Percentiles rank a stretch among this genome's conserved stretches.
Conservation (phyloP, 139 green algal genomes). For the Chlamydomonas sphaeroides region DNA sequence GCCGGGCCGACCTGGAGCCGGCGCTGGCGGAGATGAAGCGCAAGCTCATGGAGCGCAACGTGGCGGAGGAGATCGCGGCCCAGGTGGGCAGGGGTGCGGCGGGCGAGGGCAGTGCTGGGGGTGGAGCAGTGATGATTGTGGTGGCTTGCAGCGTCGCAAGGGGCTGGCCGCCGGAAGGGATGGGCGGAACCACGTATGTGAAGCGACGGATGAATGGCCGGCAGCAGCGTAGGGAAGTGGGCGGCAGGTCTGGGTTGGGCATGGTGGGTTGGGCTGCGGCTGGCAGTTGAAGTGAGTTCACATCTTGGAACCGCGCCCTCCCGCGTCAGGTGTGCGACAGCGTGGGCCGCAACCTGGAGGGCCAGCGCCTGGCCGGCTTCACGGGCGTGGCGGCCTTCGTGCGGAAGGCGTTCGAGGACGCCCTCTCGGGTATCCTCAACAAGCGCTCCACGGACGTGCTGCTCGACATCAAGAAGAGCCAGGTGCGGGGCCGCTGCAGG, state of each 20-base stretch:
- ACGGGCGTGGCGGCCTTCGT: slow-evolving; percentile 86
- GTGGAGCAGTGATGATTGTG: background rate
- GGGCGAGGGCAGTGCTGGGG: background rate
- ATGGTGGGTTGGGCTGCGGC: too few relatives aligned
- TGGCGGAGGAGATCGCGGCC: slow-evolving; percentile 95
- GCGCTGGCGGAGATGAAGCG: slow-evolving; percentile 90
- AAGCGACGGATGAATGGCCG: too few relatives aligned
- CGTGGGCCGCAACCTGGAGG: slow-evolving; percentile 72
- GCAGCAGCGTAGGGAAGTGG: too few relatives aligned
- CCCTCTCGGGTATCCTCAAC: slow-evolving; percentile 88
- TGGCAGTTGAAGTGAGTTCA: too few relatives aligned
- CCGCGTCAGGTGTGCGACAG: slow-evolving; percentile 44
- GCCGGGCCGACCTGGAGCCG: slow-evolving; percentile 82
- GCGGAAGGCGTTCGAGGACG: slow-evolving; percentile 80
- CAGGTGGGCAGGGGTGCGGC: background rate
- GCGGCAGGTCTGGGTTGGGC: too few relatives aligned
- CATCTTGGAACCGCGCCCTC: too few relatives aligned
- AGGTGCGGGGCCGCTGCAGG: slow-evolving; percentile 27
- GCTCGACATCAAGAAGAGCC: slow-evolving; percentile 65
- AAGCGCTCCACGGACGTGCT: slow-evolving; percentile 70
- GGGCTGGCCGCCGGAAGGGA: too few relatives aligned
- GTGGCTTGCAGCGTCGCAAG: too few relatives aligned
- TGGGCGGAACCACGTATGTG: too few relatives aligned
- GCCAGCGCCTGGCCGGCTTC: slow-evolving; percentile 88
- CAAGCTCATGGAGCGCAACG: slow-evolving; percentile 97